Percentiles rank a stretch among this genome's conserved stretches.
Evolutionary conservation across 2,329 filamentous ascomycete species (phyloP).

Genomic region (Diaporthe sp.): DNA sequence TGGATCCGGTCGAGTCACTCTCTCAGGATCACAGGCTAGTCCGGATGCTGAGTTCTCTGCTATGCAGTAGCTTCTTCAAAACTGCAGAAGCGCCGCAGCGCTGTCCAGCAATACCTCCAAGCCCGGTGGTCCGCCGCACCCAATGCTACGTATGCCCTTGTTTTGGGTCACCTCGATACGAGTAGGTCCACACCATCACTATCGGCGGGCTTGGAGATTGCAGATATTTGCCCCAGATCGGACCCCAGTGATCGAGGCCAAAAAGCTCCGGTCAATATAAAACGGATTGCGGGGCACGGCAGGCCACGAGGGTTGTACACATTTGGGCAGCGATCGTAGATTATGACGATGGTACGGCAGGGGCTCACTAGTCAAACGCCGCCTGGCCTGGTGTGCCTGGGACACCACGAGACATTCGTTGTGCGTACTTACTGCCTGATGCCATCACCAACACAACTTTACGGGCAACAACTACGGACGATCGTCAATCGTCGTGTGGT

Average conservation of each 20-base stretch:
- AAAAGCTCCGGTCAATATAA: conserved; percentile 28
- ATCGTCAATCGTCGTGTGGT: conserved; percentile 3
- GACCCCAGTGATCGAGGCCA: conserved; percentile 12
- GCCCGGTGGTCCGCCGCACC: background rate
- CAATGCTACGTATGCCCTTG: conserved; percentile 2
- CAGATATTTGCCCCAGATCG: conserved; percentile 12
- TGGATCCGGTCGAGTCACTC: conserved; percentile 16
- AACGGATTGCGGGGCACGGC: conserved; percentile 23
- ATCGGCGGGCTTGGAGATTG: conserved; percentile 1
- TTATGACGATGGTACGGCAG: conserved; percentile 3
- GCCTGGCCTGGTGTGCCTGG: background rate
- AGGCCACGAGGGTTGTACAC: conserved; percentile 28
- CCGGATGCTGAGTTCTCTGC: background rate
- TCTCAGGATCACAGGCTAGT: background rate
- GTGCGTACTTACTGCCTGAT: conserved; percentile 4
- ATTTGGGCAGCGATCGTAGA: conserved; percentile 12
- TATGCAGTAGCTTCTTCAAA: conserved; percentile 11
- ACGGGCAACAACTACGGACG: background rate
- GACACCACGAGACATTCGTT: background rate
- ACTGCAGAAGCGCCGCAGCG: background rate
- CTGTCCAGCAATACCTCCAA: conserved; percentile 4
- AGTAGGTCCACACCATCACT: conserved; percentile 27
- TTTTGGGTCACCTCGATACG: background rate
- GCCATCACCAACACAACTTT: conserved; percentile 4
- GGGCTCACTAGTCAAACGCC: background rate